Evolutionary conservation across 768 basidiomycete species (phyloP), one percentile per base, ranked within the genome.

Genomic region (Daedaleopsis nitida): DNA sequence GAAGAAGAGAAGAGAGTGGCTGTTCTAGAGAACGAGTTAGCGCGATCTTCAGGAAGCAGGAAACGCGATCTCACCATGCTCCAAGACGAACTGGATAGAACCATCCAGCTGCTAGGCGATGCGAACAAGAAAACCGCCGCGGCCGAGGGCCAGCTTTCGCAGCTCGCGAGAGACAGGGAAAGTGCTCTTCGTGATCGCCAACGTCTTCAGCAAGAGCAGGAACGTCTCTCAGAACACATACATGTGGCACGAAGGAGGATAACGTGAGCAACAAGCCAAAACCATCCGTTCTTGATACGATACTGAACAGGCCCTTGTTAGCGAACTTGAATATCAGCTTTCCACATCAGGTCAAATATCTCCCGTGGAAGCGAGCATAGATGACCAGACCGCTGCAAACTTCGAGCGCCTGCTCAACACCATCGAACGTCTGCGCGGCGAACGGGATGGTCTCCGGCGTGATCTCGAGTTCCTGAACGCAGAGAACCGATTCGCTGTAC

Each of bases 1-100:
- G 87, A 89, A 67, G 88, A 91, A 63, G 86, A 86, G 51, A 84
- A 82, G 6, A 88, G 85, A 72, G 86, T 90, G 38, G 73, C 75
- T 3, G 80, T 83, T 3, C 68, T 91, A 58, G 85, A 89, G 68
- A 73, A 70, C 48, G 72, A 83, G 71, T 68, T 83, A 3, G 70
- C 75, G 23, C 79, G 79, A 34, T 69, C 75, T n/a, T 73, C 78
- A 23, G 71, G 78, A 48, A 57, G 44, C 12, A 62, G 60, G n/a
- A 62, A 58, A 47, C 59, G 60, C 13, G 67, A 65, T 17, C 38
- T 64, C 10, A 32, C 54, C 1, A 58, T 68, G 54, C 23, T 75
- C 11, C 72, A 77, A 58, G 65, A 79, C 37, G 80, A 75, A 49
- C 63, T 85, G 43, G 74, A 74, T 48, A 66, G 68, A 13, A 62